Percentiles rank a stretch among this genome's conserved stretches.
Conservation (phyloP, 2,329 filamentous ascomycete species). For the Penicillium polonicum region DNA sequence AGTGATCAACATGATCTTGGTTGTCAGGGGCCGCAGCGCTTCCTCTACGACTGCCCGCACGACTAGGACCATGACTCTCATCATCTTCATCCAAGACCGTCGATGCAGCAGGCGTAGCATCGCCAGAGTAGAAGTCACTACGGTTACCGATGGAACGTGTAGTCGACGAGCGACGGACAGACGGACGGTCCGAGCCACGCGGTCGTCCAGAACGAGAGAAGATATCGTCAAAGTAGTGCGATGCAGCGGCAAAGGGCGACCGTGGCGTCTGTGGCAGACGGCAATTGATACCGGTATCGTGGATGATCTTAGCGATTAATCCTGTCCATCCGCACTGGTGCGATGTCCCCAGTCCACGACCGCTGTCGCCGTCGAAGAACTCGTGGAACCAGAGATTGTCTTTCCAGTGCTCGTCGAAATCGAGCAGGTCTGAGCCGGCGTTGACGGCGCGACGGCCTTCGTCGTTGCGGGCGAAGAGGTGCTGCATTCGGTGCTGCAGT, state of each 20-base stretch:
- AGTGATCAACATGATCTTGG: conserved; percentile 72
- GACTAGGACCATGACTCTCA: conserved; percentile 15
- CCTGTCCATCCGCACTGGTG: conserved; percentile 98
- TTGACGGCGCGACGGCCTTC: conserved; percentile 88
- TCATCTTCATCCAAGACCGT: conserved; percentile 37
- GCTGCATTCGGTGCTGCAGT: conserved; percentile 89
- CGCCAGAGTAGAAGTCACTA: conserved; percentile 67
- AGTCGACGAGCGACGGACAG: conserved; percentile 75
- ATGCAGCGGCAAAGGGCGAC: conserved; percentile 76
- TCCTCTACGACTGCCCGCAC: conserved; percentile 43
- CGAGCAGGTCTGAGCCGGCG: conserved; percentile 75
- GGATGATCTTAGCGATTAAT: conserved; percentile 92
- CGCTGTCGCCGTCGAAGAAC: conserved; percentile 92
- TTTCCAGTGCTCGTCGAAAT: conserved; percentile 91
- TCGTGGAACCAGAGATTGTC: conserved; percentile 95
- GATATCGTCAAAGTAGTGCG: conserved; percentile 94
- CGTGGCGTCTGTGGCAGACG: conserved; percentile 90
- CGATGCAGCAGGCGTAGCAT: conserved; percentile 33
- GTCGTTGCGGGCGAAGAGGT: conserved; percentile 81
- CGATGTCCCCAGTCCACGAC: conserved; percentile 83
- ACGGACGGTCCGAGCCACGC: conserved; percentile 47
- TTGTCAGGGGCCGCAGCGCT: conserved; percentile 37
- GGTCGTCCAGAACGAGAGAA: conserved; percentile 59
- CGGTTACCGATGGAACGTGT: conserved; percentile 78
- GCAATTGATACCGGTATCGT: conserved; percentile 89